Evolutionary conservation across 192 early-diverging fungal species (phyloP).

Genomic region (Lunasporangiospora selenospora): DNA sequence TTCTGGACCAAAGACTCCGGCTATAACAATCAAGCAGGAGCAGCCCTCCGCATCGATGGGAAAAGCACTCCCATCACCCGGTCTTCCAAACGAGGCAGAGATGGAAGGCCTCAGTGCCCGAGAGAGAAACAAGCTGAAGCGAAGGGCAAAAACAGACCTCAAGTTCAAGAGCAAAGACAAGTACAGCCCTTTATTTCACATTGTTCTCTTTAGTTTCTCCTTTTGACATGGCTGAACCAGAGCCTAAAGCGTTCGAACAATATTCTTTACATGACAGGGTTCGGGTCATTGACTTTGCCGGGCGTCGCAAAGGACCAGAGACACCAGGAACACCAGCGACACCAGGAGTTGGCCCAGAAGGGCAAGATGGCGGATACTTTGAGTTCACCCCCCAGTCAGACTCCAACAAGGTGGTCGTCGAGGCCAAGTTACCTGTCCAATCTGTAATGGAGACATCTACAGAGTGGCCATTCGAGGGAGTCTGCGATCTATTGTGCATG

Average conservation of each 20-base stretch:
- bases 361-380: slow-evolving; percentile 55
- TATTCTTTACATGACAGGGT: slow-evolving; percentile 39
- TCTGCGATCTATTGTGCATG: slow-evolving; percentile 64
- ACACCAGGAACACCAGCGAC: slow-evolving; percentile 31
- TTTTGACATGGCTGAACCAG: neutral
- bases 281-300: slow-evolving; percentile 51
- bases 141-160: slow-evolving; percentile 82
- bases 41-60: slow-evolving; percentile 32
- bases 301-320: slow-evolving; percentile 32
- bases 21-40: slow-evolving; percentile 21
- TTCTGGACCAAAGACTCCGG: slow-evolving; percentile 29
- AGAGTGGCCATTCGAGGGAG: slow-evolving; percentile 63
- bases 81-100: slow-evolving; percentile 51
- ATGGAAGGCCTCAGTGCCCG: slow-evolving; percentile 88
- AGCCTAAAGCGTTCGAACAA: neutral
- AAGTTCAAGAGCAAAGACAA: slow-evolving; percentile 79
- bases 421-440: slow-evolving; percentile 63
- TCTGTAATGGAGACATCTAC: slow-evolving; percentile 39
- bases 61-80: slow-evolving; percentile 30
- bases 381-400: slow-evolving; percentile 66
- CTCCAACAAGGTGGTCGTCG: slow-evolving; percentile 70
- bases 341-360: slow-evolving; percentile 15
- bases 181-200: slow-evolving; percentile 57
- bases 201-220: neutral
- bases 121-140: slow-evolving; percentile 87